Evolutionary conservation across 495 filamentous ascomycete species (phyloP), one percentile per base, ranked within the genome.

Genomic region (Penicillium alfredii): DNA sequence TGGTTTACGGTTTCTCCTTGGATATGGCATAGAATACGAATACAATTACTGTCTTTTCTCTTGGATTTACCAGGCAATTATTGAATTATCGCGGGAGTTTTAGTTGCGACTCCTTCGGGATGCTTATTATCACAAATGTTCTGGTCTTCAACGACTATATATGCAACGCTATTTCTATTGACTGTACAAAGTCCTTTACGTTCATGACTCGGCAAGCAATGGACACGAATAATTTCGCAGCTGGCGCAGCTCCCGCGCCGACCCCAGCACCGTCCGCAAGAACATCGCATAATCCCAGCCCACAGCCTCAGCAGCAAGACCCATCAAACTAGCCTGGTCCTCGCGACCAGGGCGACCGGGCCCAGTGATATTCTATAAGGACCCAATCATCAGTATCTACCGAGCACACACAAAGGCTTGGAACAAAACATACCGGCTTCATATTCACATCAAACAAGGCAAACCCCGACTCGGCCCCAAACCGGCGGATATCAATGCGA

Each of bases 361-460:
- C 0, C 51, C 54, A 4, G 54, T 58, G 17, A 55, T 47, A 21
- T 55, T 58, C 51, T 58, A 33, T 4, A 27, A n/a, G n/a, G n/a
- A n/a, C n/a, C n/a, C n/a, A n/a, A n/a, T n/a, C n/a, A n/a, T n/a
- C n/a, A n/a, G n/a, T n/a, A n/a, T n/a, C n/a, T n/a, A n/a, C n/a
- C n/a, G n/a, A n/a, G n/a, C n/a, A n/a, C n/a, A n/a, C n/a, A n/a
- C n/a, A n/a, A n/a, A n/a, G n/a, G n/a, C n/a, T 23, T 11, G 14
- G 21, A 1, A 3, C 10, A 8, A 16, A 24, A 51, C 60, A 43
- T 44, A 63, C 60, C 14, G 60, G 62, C 31, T 66, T 66, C 58
- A 64, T 55, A 41, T 63, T 62, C 16, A 66, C 52, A 53, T 66
- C 56, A 34, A 66, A 64, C 19, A 63, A 40, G 2, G 52, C 56